Evolutionary conservation across 495 filamentous ascomycete genomes (phyloP), one percentile per base, ranked within the genome.

Genomic region (Endocarpon pusillum): DNA sequence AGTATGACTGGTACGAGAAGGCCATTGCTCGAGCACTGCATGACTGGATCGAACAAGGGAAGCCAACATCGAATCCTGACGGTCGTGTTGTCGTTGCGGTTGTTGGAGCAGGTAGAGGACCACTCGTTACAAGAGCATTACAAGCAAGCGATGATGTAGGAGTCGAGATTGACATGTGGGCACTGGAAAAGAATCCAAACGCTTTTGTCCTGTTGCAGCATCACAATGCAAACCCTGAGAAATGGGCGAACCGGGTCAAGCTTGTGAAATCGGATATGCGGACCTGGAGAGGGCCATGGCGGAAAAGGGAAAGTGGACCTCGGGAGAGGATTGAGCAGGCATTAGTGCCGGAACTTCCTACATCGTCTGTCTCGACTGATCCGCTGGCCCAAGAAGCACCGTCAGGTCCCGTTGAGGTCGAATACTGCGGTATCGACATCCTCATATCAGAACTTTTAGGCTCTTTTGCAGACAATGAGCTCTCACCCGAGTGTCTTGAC

Each of bases 181-280:
- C 81, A 0, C 68, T 99, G 3, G 89, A 99, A 58, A 99, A 99
- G 67, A 99, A 99, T 45, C 87, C 82, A 1, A 94, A 96, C 53
- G 89, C 89, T 3, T 94, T 82, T 47, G 84, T 99, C 27, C 70
- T 94, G 35, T 68, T 99, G 11, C 73, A 92, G 32, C 64, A 77
- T 12, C 80, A 89, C 40, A 99, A 99, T 47, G 66, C 75, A 44
- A 53, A 43, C 4, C n/a, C n/a, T n/a, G 58, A 58, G 1, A 64
- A 67, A 25, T 99, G 89, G 89, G 59, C 54, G 33, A 68, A 70
- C 15, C 64, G 66, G 18, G 89, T 91, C 3, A 81, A 67, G 0
- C 67, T 99, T 5, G 78, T 94, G 24, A 87, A 92, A 50, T 92
- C 85, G 2, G 89, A 99, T 52, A 99, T 99, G 89, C 75, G 89